Evolutionary conservation across 345 rosid species (phyloP).

Genomic region (Bruguiera sexangula): DNA sequence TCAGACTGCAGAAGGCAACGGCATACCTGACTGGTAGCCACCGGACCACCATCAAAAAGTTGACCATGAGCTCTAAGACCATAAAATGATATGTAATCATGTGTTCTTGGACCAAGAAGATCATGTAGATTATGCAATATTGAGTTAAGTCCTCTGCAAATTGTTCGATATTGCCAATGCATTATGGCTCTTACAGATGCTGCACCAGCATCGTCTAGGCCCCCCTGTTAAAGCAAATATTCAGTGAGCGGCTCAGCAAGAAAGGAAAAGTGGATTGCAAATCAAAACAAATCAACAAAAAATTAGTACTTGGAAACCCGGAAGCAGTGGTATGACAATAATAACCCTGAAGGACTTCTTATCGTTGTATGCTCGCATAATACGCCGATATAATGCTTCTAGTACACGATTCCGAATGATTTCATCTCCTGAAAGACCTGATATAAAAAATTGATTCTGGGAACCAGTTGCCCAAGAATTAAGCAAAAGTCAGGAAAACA

Average conservation of each 20-base stretch:
- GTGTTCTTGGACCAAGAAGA: constrained; percentile 66
- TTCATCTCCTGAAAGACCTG: constrained; percentile 96
- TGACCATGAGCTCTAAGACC: constrained; percentile 85
- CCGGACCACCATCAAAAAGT: constrained; percentile 80
- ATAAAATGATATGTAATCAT: constrained; percentile 87
- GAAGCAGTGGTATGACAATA: constrained; percentile 91
- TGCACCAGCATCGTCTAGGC: constrained; percentile 92
- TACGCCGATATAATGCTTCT: constrained; percentile 81
- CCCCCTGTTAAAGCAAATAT: constrained; percentile 59
- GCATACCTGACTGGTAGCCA: constrained; percentile 90
- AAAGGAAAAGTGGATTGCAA: constrained; percentile 7
- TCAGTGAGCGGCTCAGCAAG: constrained; percentile 5
- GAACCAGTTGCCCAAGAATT: constrained; percentile 40
- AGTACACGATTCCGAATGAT: constrained; percentile 76
- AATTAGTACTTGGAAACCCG: constrained; percentile 84
- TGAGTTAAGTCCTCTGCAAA: constrained; percentile 86
- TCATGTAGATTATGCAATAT: constrained; percentile 75
- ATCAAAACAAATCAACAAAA: constrained; percentile 8
- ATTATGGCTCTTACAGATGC: constrained; percentile 99
- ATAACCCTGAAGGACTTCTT: constrained; percentile 82
- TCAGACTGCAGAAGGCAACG: neutral
- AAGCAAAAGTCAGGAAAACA: constrained; percentile 37
- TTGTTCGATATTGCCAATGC: constrained; percentile 99
- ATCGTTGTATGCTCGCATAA: constrained; percentile 77
- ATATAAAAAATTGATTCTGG: constrained; percentile 99